These are phyloP conservation scores for Caloboletus inedulis DNA, from an alignment of 1,284 basidiomycete genomes.

Conservation along the genomic window DNA sequence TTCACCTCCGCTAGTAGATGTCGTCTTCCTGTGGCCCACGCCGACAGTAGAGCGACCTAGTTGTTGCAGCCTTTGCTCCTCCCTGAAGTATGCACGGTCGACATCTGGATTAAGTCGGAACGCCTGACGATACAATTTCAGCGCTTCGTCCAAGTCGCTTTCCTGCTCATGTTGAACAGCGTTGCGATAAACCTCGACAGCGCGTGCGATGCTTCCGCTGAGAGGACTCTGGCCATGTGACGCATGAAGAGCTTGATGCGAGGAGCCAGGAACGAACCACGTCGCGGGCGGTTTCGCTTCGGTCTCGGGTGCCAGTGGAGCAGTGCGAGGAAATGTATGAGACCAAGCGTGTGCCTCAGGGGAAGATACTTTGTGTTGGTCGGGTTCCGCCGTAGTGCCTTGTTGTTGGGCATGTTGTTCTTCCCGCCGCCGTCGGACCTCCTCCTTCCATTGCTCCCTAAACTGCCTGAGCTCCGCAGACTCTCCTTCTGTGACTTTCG, in stretches of 20 bases:
- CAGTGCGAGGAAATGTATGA: not conserved
- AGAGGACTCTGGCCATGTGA: constrained; percentile 26
- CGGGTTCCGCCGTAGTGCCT: not conserved
- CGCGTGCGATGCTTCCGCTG: constrained; percentile 40
- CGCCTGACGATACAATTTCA: constrained; percentile 72
- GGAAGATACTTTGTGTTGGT: not conserved
- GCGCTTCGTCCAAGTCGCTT: constrained; percentile 71
- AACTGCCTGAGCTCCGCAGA: constrained; percentile 60
- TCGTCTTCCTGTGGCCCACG: constrained; percentile 20
- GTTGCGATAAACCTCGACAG: constrained; percentile 63
- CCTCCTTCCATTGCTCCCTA: constrained; percentile 72
- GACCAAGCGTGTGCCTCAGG: not conserved
- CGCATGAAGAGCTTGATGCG: constrained; percentile 5
- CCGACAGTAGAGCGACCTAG: constrained; percentile 19
- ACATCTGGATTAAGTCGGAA: constrained; percentile 73
- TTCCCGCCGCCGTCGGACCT: constrained; percentile 49
- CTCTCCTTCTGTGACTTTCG: constrained; percentile 27
- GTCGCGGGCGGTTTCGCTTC: not conserved
- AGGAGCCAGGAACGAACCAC: constrained; percentile 5
- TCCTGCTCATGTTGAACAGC: constrained; percentile 73
- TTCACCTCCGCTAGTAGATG: constrained; percentile 6
- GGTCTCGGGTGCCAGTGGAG: not conserved
- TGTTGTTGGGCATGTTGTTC: constrained; percentile 15
- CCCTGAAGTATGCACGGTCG: constrained; percentile 57
- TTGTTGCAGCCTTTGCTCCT: constrained; percentile 43